Evolutionary conservation across 1,284 basidiomycete genomes (phyloP).

Genomic region (Pseudozyma thailandica): DNA sequence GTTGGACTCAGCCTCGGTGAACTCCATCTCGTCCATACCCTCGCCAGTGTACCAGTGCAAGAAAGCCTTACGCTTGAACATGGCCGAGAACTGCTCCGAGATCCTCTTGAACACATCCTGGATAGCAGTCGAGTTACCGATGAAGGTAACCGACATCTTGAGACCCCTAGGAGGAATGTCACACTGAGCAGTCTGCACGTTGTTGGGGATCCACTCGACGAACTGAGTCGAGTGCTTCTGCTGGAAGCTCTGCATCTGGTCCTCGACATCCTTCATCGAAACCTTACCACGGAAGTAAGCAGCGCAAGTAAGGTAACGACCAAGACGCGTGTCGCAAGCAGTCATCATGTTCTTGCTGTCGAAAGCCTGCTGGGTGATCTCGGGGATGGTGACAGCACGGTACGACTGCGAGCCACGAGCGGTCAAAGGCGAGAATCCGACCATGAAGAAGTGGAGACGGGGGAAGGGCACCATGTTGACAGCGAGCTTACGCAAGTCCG

Average conservation of each 20-base stretch:
- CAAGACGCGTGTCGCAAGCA: conserved; percentile 78
- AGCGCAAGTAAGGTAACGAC: conserved; percentile 70
- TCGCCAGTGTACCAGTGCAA: conserved; percentile 69
- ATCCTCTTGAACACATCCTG: conserved; percentile 66
- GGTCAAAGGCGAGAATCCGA: conserved; percentile 68
- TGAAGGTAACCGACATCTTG: conserved; percentile 68
- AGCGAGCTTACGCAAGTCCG: conserved; percentile 89
- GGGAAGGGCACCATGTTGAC: conserved; percentile 78
- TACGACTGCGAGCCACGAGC: conserved; percentile 72
- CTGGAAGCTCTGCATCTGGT: conserved; percentile 67
- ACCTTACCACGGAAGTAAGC: conserved; percentile 67
- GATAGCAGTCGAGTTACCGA: conserved; percentile 68
- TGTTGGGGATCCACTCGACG: conserved; percentile 69
- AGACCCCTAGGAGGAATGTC: conserved; percentile 65
- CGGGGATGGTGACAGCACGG: conserved; percentile 67
- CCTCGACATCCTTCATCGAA: conserved; percentile 70
- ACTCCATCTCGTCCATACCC: conserved; percentile 69
- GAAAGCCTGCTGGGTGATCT: conserved; percentile 63
- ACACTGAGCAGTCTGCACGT: conserved; percentile 67
- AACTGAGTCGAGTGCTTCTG: conserved; percentile 64
- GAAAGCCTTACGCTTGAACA: conserved; percentile 69
- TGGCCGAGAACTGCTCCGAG: conserved; percentile 68
- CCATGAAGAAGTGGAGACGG: conserved; percentile 69
- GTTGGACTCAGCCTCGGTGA: conserved; percentile 69
- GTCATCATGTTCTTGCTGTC: conserved; percentile 71